Evolutionary conservation across 352 stramenopile species (phyloP).

Genomic region (Phytopythium vexans): DNA sequence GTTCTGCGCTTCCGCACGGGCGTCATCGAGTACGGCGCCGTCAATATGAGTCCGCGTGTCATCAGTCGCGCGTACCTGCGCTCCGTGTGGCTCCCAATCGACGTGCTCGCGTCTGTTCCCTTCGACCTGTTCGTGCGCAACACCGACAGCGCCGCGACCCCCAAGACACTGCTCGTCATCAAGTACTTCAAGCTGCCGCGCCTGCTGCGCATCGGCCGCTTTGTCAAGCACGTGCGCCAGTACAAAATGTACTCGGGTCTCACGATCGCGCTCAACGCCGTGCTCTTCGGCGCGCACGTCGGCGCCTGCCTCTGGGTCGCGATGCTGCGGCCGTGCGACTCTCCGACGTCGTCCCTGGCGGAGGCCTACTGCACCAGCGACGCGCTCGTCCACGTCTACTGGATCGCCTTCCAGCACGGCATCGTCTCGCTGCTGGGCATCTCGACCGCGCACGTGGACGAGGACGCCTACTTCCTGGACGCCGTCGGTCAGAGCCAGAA

Average conservation of each 20-base stretch:
- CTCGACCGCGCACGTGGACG: constrained; percentile 41
- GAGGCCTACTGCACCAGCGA: constrained; percentile 25
- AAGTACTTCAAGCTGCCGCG: constrained; percentile 70
- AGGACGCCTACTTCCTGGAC: constrained; percentile 42
- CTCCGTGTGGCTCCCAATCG: constrained; percentile 63
- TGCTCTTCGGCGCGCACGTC: constrained; percentile 52
- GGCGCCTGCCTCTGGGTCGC: constrained; percentile 58
- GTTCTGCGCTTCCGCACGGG: constrained; percentile 56
- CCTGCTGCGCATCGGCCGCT: constrained; percentile 50
- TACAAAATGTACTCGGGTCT: constrained; percentile 63
- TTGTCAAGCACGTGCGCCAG: constrained; percentile 51
- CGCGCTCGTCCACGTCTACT: constrained; percentile 45
- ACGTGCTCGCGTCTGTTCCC: constrained; percentile 49
- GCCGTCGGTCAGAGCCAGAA: constrained; percentile 28
- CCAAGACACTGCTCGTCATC: constrained; percentile 69
- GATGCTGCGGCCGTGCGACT: constrained; percentile 39
- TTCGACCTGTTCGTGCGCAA: constrained; percentile 52
- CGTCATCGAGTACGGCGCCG: constrained; percentile 48
- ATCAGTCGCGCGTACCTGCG: constrained; percentile 46
- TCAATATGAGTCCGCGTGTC: constrained; percentile 49
- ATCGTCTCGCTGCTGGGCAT: constrained; percentile 52
- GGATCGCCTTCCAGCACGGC: constrained; percentile 53
- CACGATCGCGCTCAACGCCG: constrained; percentile 41
- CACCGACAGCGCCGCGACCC: constrained; percentile 31
- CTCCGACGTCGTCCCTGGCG: constrained; percentile 8